A percentile compares a stretch with the other conserved stretches of the same genome.
phyloP scores from a whole-genome alignment of 202 grass and related monocot genomes.

The Eragrostis tef region DNA sequence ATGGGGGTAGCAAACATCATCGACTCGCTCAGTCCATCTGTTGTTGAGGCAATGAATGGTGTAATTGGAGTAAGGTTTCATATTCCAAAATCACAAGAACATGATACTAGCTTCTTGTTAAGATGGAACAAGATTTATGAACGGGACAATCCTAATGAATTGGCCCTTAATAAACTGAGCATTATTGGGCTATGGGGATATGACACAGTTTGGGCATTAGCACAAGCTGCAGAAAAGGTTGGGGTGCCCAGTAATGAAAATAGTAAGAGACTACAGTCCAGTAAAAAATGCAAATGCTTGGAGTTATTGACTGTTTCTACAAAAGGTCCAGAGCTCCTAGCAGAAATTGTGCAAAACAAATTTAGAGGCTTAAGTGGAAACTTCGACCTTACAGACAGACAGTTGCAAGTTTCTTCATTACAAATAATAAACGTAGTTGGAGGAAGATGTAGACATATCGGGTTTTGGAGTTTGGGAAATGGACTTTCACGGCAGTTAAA shows the following conservation, averaged over 20 bases:
- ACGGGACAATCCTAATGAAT: constrained; percentile 37
- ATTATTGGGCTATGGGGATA: constrained; percentile 55
- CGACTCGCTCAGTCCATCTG: constrained; percentile 8
- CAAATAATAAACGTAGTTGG: constrained; percentile 65
- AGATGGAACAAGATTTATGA: constrained; percentile 54
- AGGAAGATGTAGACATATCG: constrained; percentile 43
- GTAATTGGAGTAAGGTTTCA: constrained; percentile 53
- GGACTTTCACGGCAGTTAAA: constrained; percentile 40
- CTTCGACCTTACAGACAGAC: constrained; percentile 51
- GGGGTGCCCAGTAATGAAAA: not conserved
- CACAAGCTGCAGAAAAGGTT: constrained; percentile 56
- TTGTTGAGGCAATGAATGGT: constrained; percentile 53
- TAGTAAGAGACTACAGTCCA: not conserved
- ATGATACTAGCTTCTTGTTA: constrained; percentile 43
- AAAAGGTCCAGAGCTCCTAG: constrained; percentile 54
- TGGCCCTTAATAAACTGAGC: constrained; percentile 10
- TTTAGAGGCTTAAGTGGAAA: constrained; percentile 72
- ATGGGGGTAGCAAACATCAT: constrained; percentile 46
- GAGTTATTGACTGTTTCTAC: constrained; percentile 25
- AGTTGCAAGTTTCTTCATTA: constrained; percentile 38
- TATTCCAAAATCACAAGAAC: constrained; percentile 42
- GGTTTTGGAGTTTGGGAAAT: constrained; percentile 49
- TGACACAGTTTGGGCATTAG: constrained; percentile 57
- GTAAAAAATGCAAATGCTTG: constrained; percentile 33
- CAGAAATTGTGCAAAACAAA: constrained; percentile 43